phyloP scores from a whole-genome alignment of 495 filamentous ascomycete genomes.

The Amorphotheca resinae region DNA sequence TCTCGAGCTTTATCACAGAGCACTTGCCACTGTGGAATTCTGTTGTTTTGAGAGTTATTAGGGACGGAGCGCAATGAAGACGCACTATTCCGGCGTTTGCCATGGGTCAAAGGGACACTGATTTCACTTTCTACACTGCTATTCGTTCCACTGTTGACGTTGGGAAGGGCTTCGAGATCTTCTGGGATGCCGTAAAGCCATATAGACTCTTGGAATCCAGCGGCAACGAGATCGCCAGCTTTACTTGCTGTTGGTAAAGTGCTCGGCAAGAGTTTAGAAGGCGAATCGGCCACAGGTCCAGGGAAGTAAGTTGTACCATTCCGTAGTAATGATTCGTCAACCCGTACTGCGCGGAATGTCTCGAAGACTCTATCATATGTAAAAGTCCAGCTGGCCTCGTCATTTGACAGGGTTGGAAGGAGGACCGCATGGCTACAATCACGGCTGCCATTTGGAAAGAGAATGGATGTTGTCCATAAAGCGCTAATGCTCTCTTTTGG shows the following conservation, averaged over 20 bases:
- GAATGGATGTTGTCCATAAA: slow-evolving; percentile 79
- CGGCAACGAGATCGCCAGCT: slow-evolving; percentile 59
- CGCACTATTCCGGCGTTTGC: slow-evolving; percentile 18
- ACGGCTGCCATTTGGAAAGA: slow-evolving; percentile 67
- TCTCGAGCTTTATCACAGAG: slow-evolving; percentile 52
- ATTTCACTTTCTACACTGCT: slow-evolving; percentile 19
- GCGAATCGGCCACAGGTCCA: slow-evolving; percentile 45
- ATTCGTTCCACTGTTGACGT: slow-evolving; percentile 7
- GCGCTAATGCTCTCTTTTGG: slow-evolving; percentile 58
- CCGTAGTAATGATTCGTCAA: slow-evolving; percentile 57
- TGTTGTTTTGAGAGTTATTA: slow-evolving; percentile 11
- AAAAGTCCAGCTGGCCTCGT: slow-evolving; percentile 67
- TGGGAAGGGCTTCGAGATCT: slow-evolving; percentile 44
- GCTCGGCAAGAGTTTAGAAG: slow-evolving; percentile 41
- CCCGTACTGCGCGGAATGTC: slow-evolving; percentile 63
- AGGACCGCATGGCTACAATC: slow-evolving; percentile 68
- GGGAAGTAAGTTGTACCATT: slow-evolving; percentile 74
- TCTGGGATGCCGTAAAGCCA: slow-evolving; percentile 76
- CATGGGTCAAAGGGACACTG: slow-evolving; percentile 21
- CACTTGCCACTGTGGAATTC: slow-evolving; percentile 57
- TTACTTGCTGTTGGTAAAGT: slow-evolving; percentile 57
- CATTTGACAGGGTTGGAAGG: slow-evolving; percentile 53
- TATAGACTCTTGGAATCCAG: slow-evolving; percentile 60
- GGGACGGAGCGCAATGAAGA: slow-evolving; percentile 12
- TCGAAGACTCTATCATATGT: slow-evolving; percentile 66